Base-by-base conservation (phyloP, 768 basidiomycete species). In the Tylopilus rubrobrunneus region DNA sequence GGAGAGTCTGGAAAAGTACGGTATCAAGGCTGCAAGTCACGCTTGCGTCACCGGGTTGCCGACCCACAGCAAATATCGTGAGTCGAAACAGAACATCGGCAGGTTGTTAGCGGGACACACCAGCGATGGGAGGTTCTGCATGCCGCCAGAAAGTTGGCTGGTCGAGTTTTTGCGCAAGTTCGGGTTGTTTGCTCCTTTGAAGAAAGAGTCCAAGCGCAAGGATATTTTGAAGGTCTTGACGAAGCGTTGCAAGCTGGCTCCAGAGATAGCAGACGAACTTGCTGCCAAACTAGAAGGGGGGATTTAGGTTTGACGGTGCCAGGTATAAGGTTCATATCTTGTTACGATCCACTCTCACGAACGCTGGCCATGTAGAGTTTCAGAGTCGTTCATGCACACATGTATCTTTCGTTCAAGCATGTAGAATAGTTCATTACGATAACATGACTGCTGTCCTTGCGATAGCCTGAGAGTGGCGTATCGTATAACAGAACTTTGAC, bases 31-130 rank as follows among this genome's bases (percentile, higher is more conserved):
- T 42, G 61, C 58, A 0, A 66, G 55, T 12, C 71, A 73, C 31
- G 73, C 73, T 25, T 73, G 71, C 58, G 69, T 74, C 19, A 73
- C 73, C 17, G 70, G 67, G 1, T 53, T 68, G 17, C 58, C 60
- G n/a, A 55, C 51, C 34, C 67, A 66, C 48, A 60, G 48, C 48
- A 71, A 70, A 48, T 70, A 71, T 28, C 31, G 23, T 7, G 55
- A 63, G 41, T 70, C 68, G 7, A 56, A 49, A 14, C 25, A 21
- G 4, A 62, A 63, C 37, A 56, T 70, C 19, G 11, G 27, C 17
- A 40, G 7, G 1, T 19, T 70, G 48, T 52, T 70, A 49, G 43
- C 36, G 8, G 45, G 55, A 21, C 59, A 56, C 48, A 42, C 21
- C 9, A 49, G 56, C 1, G 15, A 55, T 1, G 63, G 57, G 45